Base-by-base conservation (phyloP, 192 early-diverging fungal species). In the Funneliformis geosporum region DNA sequence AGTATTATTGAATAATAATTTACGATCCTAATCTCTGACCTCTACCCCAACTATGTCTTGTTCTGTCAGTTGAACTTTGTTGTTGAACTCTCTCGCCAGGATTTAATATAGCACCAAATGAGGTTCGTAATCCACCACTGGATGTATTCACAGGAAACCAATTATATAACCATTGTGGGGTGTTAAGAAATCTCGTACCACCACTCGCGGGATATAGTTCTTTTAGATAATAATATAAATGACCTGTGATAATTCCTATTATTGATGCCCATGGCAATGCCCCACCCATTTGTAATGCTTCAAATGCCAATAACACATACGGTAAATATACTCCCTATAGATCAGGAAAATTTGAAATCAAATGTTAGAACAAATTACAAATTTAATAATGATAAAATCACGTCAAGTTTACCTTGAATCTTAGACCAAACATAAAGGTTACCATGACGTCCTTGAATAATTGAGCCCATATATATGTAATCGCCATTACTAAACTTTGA, bases 391-490 rank as follows among this genome's bases (percentile, higher is more conserved):
- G 38, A 28, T 42, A 18, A 60, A 44, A 74, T 38, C 5, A 2
- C 67, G 9, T 43, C 38, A 23, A 0, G 59, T 46, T 72, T 76
- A 89, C 90, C 85, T 90, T 88, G 77, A 96, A 94, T 64, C 80
- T 84, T 47, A 95, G 73, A 8, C 94, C 95, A 81, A 95, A 91
- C 78, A 93, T 84, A 81, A 96, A 95, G 8, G 80, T 85, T 6
- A 96, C 92, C 7, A 75, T 83, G 72, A 76, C 70, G 27, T 89
- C 86, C 27, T 86, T 81, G 70, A 89, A 84, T 79, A 90, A 82
- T 84, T 89, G 83, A n/a, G 92, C 85, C 95, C 95, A 96, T 60
- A 95, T 82, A 60, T 94, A 95, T n/a, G 90, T 77, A 40, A 95
- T 75, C 6, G 90, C 80, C 82, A 95, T 79, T 66, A 90, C 62